phyloP scores from a whole-genome alignment of 257 asterid genomes.

The Osmanthus fragrans region DNA sequence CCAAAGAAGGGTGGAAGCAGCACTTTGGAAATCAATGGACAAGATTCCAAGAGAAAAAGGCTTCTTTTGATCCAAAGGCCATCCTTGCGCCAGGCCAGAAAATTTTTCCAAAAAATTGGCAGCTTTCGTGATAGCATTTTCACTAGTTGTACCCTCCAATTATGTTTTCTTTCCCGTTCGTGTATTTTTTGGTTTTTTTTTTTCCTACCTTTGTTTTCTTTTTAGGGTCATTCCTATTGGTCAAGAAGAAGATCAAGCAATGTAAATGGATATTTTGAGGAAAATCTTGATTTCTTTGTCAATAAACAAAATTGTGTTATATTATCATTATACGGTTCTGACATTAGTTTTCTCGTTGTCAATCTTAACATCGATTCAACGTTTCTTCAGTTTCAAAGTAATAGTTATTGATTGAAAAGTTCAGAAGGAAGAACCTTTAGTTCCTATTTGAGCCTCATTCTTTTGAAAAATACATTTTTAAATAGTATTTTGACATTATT shows the following conservation, averaged over 20 bases:
- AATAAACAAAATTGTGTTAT: conserved; percentile 10
- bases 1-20: conserved; percentile 62
- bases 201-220: no score
- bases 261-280: conserved; percentile 57
- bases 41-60: conserved; percentile 67
- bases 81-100: conserved; percentile 94
- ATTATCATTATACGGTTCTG: no score
- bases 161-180: background rate
- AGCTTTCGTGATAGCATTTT: conserved; percentile 27
- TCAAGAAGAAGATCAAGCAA: conserved; percentile 27
- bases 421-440: no score
- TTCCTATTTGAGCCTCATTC: no score
- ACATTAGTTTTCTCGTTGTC: no score
- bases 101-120: conserved; percentile 65
- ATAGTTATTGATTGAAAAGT: no score
- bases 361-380: no score
- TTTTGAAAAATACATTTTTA: no score
- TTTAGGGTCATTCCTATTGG: conserved; percentile 30
- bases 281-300: conserved; percentile 30
- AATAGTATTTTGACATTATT: no score
- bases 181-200: no score
- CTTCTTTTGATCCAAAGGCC: conserved; percentile 77
- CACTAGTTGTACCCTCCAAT: background rate
- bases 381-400: no score
- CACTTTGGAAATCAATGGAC: conserved; percentile 87